Base-by-base conservation (phyloP, 768 basidiomycete species). In the Suillus hirtellus region DNA sequence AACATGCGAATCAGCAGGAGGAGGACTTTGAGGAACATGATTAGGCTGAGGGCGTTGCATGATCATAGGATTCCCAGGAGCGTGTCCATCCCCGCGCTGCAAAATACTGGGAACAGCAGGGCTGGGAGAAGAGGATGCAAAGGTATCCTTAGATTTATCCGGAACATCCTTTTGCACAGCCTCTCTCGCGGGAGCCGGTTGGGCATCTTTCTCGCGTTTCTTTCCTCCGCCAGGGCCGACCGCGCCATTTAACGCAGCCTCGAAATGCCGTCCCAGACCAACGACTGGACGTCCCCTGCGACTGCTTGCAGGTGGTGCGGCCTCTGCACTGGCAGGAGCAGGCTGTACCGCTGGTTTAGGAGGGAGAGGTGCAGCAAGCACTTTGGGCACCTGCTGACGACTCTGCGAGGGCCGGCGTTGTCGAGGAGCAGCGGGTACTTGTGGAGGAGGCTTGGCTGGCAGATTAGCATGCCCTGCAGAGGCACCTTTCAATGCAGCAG, bases 191-290 rank as follows among this genome's bases (percentile, higher is more conserved):
- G 53, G 8, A 15, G 46, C 49, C 21, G 55, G 44, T 14, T 72
- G 70, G 44, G 69, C 73, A 9, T 73, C 73, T 64, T 69, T 77
- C 67, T 78, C 79, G 10, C 73, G 74, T 43, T 66, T 70, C 69
- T 76, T 79, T 21, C 76, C 76, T 40, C 70, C 65, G 12, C 71
- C 67, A 2, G 71, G 63, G 3, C 65, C 69, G n/a, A 80, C 73
- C 0, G 86, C 85, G 0, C 88, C 86, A 62, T 74, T 90, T 35
- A 92, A 73, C 9, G 90, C 90, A 8, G 86, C 89, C 67, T 90
- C 89, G 60, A 92, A 88, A 15, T 90, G 88, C 14, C 89, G 80
- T 0, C 81, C 87, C 9, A 89, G 70, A 0, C 89, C 88, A 38
- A 91, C 75, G 11, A 88, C 79, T 1, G 88, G 88, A 7, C 89